Conservation (phyloP, 441 rosid genomes). For the Brassica balearica region DNA sequence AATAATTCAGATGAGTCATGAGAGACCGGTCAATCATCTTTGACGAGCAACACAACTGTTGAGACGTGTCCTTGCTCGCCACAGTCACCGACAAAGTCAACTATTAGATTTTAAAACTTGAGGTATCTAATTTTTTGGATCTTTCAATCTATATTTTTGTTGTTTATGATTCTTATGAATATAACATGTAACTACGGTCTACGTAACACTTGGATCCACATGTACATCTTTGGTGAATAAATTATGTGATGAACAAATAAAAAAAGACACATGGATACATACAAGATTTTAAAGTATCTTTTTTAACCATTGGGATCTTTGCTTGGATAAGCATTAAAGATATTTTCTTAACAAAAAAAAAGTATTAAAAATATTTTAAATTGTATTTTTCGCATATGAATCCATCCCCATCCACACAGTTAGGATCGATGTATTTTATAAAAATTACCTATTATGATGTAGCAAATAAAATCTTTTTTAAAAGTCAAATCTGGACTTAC, state of each 20-base stretch:
- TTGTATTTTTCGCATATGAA: background rate
- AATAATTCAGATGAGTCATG: constrained; percentile 14
- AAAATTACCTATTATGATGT: constrained; percentile 15
- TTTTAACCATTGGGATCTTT: background rate
- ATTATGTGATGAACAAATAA: no score
- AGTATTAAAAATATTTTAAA: background rate
- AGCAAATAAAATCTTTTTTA: background rate
- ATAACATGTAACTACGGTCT: background rate
- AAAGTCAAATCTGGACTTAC: constrained; percentile 6
- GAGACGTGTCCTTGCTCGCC: constrained; percentile 7
- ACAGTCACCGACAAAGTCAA: constrained; percentile 35
- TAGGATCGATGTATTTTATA: background rate
- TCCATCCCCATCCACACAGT: background rate
- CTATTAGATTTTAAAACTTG: background rate
- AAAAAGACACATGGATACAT: no score
- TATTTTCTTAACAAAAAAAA: no score
- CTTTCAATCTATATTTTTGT: background rate
- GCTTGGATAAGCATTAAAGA: background rate
- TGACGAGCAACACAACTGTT: constrained; percentile 20
- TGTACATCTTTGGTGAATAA: no score
- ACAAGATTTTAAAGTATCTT: background rate
- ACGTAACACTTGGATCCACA: no score
- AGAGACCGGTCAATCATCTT: constrained; percentile 30
- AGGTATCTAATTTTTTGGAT: background rate
- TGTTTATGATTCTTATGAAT: background rate